phyloP scores from a whole-genome alignment of 2,329 filamentous ascomycete species.

The Sordariomycetes sp. region DNA sequence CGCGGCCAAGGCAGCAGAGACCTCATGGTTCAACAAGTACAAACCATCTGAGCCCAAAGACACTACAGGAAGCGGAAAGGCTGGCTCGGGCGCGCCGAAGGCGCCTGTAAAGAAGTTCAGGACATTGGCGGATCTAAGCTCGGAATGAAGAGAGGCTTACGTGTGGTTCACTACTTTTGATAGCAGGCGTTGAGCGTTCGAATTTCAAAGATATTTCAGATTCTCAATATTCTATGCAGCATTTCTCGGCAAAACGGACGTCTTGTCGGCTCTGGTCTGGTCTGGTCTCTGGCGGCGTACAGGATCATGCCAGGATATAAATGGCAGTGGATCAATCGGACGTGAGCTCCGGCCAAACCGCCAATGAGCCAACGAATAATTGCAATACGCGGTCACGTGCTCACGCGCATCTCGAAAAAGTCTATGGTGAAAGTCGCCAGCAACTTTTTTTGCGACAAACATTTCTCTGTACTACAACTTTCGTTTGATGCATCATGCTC shows the following conservation, averaged over 20 bases:
- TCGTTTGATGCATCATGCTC: constrained; percentile 17
- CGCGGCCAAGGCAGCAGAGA: constrained; percentile 51
- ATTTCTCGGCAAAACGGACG: too few species aligned
- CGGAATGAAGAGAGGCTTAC: too few species aligned
- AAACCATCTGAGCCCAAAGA: constrained; percentile 19
- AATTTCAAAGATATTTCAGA: too few species aligned
- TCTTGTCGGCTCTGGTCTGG: too few species aligned
- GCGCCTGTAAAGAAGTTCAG: constrained; percentile 25
- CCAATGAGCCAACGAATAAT: too few species aligned
- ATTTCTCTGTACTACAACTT: background rate
- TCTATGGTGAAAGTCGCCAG: background rate
- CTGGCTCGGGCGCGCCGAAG: constrained; percentile 10
- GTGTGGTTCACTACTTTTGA: too few species aligned
- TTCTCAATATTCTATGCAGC: too few species aligned
- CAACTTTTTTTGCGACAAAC: background rate
- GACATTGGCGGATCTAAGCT: constrained; percentile 44
- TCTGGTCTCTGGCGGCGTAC: too few species aligned
- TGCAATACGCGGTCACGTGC: constrained; percentile 3
- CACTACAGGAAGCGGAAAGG: constrained; percentile 5
- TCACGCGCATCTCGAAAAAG: constrained; percentile 4
- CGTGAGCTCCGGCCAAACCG: too few species aligned
- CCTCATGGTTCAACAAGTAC: constrained; percentile 48
- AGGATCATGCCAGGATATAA: too few species aligned
- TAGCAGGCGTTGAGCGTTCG: too few species aligned
- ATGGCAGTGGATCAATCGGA: too few species aligned